Evolutionary conservation across 148 eudicot species (phyloP), one percentile per base, ranked within the genome.

Genomic region (Rhododendron ovatum): DNA sequence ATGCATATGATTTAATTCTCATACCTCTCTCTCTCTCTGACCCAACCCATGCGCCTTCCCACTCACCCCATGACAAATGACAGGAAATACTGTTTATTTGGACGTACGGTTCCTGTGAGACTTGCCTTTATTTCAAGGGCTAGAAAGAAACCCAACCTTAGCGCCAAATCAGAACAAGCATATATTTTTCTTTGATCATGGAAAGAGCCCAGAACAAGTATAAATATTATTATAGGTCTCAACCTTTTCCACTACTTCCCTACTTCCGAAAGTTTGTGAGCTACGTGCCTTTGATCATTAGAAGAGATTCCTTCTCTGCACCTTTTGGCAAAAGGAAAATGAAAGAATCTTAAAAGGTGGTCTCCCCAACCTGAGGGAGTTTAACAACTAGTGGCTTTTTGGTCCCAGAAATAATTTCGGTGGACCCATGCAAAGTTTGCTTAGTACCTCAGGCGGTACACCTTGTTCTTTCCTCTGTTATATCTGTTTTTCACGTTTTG

Each of bases 91-190:
- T 18, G 45, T 55, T 51, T 50, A 53, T 53, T 33, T 35, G 69
- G 83, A 81, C 14, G 30, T 30, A 30, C 30, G 84, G 84, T 59
- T 82, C 84, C 35, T 82, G 33, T 39, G 18, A 82, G 73, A 11
- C 26, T 78, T 24, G 55, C 17, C 33, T 74, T 28, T 78, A 59
- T 20, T 61, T 79, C n/a, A 57, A n/a, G 71, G 81, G 59, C 28
- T 18, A 37, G 79, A 53, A 69, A 20, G 7, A 65, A 65, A 4
- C 41, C 76, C 78, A 22, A 74, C 82, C 59, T 81, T 85, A 57
- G 78, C 59, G 53, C 37, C 24, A 17, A 55, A 55, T 63, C 28
- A 22, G 67, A 22, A 22, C n/a, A 61, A 61, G 10, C 7, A 20
- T 61, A 61, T 61, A 22, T 20, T 5, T 61, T 1, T 61, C 15